phyloP scores from a whole-genome alignment of 257 asterid species.

The Gentiana dahurica region DNA sequence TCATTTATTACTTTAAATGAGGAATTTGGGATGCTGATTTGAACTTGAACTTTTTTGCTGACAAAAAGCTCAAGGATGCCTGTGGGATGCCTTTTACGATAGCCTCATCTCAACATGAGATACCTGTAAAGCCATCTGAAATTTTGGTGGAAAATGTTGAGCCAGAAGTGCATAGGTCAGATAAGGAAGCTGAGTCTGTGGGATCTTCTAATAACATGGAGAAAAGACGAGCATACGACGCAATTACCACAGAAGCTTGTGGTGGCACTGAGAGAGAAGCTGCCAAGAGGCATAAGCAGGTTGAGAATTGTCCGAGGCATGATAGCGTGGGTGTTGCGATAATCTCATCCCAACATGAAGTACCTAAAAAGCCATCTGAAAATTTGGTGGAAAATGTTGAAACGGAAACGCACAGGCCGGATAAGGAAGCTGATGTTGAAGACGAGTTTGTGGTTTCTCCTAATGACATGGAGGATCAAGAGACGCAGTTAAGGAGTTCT shows the following conservation, averaged over 20 bases:
- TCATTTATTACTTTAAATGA: too few species aligned
- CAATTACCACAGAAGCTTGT: slow-evolving; percentile 13
- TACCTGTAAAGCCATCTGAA: slow-evolving; percentile 24
- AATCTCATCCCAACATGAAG: slow-evolving; percentile 5
- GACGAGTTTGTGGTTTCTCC: slow-evolving; percentile 11
- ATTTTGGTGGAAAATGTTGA: slow-evolving; percentile 9
- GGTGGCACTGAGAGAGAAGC: slow-evolving; percentile 17
- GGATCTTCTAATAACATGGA: too few species aligned
- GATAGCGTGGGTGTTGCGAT: slow-evolving; percentile 9
- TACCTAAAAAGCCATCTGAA: slow-evolving; percentile 9
- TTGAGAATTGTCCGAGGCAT: slow-evolving; percentile 5
- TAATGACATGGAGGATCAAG: slow-evolving; percentile 8
- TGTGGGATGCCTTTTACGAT: too few species aligned
- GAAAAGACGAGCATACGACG: slow-evolving; percentile 9
- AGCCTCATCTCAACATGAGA: background rate
- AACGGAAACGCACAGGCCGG: slow-evolving; percentile 17
- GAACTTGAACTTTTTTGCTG: slow-evolving; percentile 12
- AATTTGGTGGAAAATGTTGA: slow-evolving; percentile 9
- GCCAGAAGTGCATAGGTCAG: too few species aligned
- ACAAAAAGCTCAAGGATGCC: slow-evolving; percentile 45
- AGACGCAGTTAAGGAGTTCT: slow-evolving; percentile 14
- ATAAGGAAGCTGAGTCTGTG: too few species aligned
- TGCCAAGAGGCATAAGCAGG: slow-evolving; percentile 36
- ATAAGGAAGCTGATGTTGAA: slow-evolving; percentile 15
- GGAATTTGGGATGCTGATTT: slow-evolving; percentile 4